Conservation (phyloP, 2,329 filamentous ascomycete species). For the Magnaporthiopsis poae region DNA sequence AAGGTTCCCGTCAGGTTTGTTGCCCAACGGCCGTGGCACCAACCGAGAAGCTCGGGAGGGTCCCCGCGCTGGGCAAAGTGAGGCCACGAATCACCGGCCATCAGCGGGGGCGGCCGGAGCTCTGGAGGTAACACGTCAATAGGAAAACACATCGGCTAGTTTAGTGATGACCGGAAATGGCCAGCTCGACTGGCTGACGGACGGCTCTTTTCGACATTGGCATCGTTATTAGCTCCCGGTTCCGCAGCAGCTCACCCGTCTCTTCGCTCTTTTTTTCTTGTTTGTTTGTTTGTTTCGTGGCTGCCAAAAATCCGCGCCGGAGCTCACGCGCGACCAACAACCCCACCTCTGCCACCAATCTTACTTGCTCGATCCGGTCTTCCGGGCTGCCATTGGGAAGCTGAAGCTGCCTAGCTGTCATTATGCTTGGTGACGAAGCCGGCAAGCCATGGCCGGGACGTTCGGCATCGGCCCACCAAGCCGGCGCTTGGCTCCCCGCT, state of each 20-base stretch:
- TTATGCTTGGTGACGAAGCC: neutral
- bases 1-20: neutral
- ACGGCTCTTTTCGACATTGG: neutral
- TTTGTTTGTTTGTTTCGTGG: no score
- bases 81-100: neutral
- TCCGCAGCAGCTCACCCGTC: no score
- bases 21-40: neutral
- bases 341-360: neutral
- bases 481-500: neutral
- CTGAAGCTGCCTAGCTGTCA: neutral
- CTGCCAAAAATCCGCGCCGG: neutral
- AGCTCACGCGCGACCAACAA: neutral
- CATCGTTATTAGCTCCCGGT: neutral
- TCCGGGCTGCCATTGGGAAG: neutral
- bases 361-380: neutral
- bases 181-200: neutral
- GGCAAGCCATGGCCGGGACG: neutral
- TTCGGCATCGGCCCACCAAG: neutral
- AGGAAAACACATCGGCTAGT: neutral
- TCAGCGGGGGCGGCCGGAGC: no score
- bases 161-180: neutral
- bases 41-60: neutral
- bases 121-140: neutral
- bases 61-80: neutral
- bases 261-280: no score